These are phyloP conservation scores for Fusarium compactum DNA, from an alignment of 2,329 filamentous ascomycete species.

Conservation along the genomic window DNA sequence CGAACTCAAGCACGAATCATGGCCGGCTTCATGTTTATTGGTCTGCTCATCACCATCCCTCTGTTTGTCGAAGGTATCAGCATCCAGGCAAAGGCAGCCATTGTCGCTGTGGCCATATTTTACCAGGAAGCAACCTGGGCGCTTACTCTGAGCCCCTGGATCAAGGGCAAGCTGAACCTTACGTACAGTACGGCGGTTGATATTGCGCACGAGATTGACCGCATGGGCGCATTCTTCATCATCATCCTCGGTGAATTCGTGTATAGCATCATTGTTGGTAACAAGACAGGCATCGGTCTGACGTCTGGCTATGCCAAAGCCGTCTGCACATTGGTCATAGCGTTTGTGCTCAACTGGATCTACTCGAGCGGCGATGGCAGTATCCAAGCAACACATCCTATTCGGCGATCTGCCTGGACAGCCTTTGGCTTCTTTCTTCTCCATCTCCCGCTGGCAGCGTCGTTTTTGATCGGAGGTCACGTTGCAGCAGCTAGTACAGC, in stretches of 20 bases:
- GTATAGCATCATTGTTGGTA: constrained; percentile 61
- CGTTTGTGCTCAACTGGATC: constrained; percentile 64
- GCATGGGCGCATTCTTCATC: constrained; percentile 64
- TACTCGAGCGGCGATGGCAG: constrained; percentile 63
- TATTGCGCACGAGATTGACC: constrained; percentile 62
- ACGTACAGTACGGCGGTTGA: constrained; percentile 62
- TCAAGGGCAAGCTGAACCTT: constrained; percentile 57
- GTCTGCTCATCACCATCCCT: constrained; percentile 57
- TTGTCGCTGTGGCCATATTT: constrained; percentile 57
- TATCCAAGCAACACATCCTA: constrained; percentile 57
- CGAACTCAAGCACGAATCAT: constrained; percentile 59
- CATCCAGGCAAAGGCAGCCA: constrained; percentile 56
- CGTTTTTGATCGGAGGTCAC: constrained; percentile 61
- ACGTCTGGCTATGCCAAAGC: constrained; percentile 58
- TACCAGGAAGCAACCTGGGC: constrained; percentile 59
- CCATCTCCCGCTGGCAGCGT: constrained; percentile 59
- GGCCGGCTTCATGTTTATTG: constrained; percentile 56
- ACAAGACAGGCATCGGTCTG: constrained; percentile 59
- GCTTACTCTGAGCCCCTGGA: constrained; percentile 58
- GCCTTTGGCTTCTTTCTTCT: constrained; percentile 60
- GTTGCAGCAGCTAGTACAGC: constrained; percentile 57
- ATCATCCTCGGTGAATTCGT: constrained; percentile 65
- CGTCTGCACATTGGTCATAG: constrained; percentile 62
- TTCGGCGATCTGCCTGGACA: constrained; percentile 58
- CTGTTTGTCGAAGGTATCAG: constrained; percentile 58